Conservation (phyloP, 495 filamentous ascomycete genomes). For the Penicillium psychrofluorescens region DNA sequence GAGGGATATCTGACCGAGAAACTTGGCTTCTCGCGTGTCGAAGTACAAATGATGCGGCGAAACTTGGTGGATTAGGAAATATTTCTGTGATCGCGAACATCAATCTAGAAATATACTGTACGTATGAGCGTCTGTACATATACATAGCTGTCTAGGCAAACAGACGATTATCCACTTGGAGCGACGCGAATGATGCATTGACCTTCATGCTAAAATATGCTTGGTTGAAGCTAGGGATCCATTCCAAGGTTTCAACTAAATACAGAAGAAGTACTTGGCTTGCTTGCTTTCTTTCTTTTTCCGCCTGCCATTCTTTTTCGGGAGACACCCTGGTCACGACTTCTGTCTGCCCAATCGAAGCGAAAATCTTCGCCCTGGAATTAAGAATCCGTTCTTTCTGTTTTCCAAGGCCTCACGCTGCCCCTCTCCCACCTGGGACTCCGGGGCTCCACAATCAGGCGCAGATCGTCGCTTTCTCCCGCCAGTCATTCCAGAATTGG, state of each 20-base stretch:
- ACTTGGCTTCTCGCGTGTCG: conserved; percentile 12
- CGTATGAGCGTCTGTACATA: too few species aligned
- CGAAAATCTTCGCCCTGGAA: too few species aligned
- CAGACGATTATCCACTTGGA: too few species aligned
- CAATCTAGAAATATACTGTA: not conserved
- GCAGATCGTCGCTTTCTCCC: conserved; percentile 16
- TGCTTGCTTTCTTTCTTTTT: too few species aligned
- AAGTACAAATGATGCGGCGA: conserved; percentile 11
- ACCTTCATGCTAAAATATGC: not conserved
- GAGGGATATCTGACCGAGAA: conserved; percentile 13
- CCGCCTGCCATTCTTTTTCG: too few species aligned
- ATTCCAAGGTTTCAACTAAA: not conserved
- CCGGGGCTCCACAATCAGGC: conserved; percentile 7
- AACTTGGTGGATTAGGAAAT: conserved; percentile 3
- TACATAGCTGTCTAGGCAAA: not conserved
- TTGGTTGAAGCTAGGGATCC: conserved; percentile 5
- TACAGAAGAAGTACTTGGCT: too few species aligned
- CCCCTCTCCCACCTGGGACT: conserved; percentile 6
- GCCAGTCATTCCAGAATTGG: conserved; percentile 2
- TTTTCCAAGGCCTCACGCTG: too few species aligned
- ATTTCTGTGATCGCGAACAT: not conserved
- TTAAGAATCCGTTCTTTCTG: too few species aligned
- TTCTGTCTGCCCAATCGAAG: too few species aligned
- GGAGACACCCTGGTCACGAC: too few species aligned
- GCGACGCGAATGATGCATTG: too few species aligned